Conservation (phyloP, 441 rosid genomes). For the Bruguiera hainesii region DNA sequence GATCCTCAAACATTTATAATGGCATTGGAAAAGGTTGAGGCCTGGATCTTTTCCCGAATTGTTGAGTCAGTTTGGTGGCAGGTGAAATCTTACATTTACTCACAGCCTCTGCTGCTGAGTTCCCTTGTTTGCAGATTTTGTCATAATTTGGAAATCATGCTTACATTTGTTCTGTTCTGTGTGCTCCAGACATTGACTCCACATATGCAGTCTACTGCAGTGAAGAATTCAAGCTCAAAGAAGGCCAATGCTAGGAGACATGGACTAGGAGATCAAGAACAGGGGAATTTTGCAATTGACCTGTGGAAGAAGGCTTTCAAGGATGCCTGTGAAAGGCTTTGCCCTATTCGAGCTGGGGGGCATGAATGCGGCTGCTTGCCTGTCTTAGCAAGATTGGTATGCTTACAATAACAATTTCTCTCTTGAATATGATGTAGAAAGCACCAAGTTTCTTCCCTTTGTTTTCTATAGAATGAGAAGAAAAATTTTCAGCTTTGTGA, state of each 20-base stretch:
- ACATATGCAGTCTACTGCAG: constrained; percentile 67
- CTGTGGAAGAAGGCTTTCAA: constrained; percentile 88
- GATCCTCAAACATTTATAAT: constrained; percentile 52
- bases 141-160: background rate
- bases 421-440: background rate
- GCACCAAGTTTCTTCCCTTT: background rate
- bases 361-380: constrained; percentile 93
- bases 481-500: background rate
- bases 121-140: constrained; percentile 1
- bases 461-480: background rate
- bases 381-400: constrained; percentile 79
- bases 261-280: constrained; percentile 56
- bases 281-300: constrained; percentile 65
- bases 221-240: constrained; percentile 53
- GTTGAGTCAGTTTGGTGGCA: constrained; percentile 98
- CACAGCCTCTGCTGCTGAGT: background rate
- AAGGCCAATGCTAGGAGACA: constrained; percentile 40
- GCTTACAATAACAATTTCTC: constrained; percentile 5
- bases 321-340: constrained; percentile 88
- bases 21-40: constrained; percentile 80
- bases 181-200: constrained; percentile 76
- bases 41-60: constrained; percentile 91
- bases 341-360: constrained; percentile 79
- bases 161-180: constrained; percentile 16
- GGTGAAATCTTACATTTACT: constrained; percentile 39